Evolutionary conservation across 2,329 filamentous ascomycete genomes (phyloP).

Genomic region (Bimuria novae-zelandiae): DNA sequence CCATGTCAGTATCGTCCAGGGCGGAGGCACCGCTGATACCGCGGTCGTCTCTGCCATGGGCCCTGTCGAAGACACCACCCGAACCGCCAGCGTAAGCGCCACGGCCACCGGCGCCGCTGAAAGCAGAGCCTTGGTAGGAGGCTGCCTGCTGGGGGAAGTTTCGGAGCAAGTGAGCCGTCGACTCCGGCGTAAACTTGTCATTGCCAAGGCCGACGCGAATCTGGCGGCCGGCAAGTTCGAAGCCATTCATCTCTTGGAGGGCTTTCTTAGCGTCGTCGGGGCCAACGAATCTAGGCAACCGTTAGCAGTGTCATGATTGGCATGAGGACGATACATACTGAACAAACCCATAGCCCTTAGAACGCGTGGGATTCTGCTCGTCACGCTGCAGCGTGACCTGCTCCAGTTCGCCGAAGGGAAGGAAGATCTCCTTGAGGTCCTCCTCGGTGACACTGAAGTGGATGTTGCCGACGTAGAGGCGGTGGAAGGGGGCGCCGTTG

Average conservation of each 20-base stretch:
- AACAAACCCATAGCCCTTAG: conserved; percentile 94
- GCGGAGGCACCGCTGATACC: conserved; percentile 86
- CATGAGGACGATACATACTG: conserved; percentile 68
- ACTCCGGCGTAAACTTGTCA: conserved; percentile 99
- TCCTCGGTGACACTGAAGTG: conserved; percentile 99
- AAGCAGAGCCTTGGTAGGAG: conserved; percentile 84
- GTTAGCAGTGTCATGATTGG: conserved; percentile 18
- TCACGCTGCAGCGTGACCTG: conserved; percentile 98
- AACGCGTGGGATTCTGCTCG: conserved; percentile 63
- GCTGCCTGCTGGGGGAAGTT: conserved; percentile 72
- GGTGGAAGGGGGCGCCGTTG: conserved; percentile 92
- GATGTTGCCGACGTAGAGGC: conserved; percentile 98
- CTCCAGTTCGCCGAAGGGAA: conserved; percentile 95
- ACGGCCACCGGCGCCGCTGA: conserved; percentile 87
- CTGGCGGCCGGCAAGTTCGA: conserved; percentile 94
- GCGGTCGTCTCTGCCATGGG: conserved; percentile 88
- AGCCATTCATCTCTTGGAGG: conserved; percentile 98
- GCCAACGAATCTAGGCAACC: conserved; percentile 77
- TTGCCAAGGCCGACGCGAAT: conserved; percentile 99
- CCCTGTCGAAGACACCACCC: conserved; percentile 80
- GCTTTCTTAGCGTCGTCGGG: conserved; percentile 91
- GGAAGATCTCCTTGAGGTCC: conserved; percentile 94
- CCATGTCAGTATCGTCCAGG: conserved; percentile 95
- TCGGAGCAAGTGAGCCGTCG: conserved; percentile 88
- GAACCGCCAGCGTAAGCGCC: conserved; percentile 77